Evolutionary conservation across 202 grass and related monocot species (phyloP).

Genomic region (Elaeis oleifera): DNA sequence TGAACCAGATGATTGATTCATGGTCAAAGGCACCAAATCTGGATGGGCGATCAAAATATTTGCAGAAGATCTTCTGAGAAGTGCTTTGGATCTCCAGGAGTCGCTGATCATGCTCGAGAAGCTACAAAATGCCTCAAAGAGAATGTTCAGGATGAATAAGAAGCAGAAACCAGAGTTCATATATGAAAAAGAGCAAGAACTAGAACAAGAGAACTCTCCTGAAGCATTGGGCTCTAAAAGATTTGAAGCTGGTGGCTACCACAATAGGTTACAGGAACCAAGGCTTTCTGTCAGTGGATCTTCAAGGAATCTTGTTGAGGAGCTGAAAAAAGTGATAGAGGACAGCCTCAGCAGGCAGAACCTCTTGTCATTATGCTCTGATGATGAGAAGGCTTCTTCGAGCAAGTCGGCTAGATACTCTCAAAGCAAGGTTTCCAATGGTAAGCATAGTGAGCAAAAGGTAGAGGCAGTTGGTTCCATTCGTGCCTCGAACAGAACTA

Average conservation of each 20-base stretch:
- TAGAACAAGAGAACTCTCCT: slow-evolving; percentile 5
- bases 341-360: slow-evolving; percentile 55
- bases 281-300: slow-evolving; percentile 1
- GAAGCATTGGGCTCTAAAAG: slow-evolving; percentile 27
- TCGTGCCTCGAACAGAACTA: slow-evolving; percentile 23
- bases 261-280: slow-evolving; percentile 14
- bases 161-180: slow-evolving; percentile 29
- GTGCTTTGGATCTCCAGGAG: slow-evolving; percentile 65
- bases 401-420: slow-evolving; percentile 33
- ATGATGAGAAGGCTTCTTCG: slow-evolving; percentile 38
- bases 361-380: slow-evolving; percentile 21
- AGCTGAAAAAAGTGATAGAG: slow-evolving; percentile 54
- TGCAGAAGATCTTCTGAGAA: slow-evolving; percentile 56
- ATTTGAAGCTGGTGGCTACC: slow-evolving; percentile 7
- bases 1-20: slow-evolving; percentile 9
- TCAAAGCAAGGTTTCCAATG: slow-evolving; percentile 8
- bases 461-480: slow-evolving; percentile 6
- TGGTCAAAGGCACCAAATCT: slow-evolving; percentile 15
- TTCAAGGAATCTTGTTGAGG: slow-evolving; percentile 27
- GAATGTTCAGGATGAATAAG: slow-evolving; percentile 24
- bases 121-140: slow-evolving; percentile 43
- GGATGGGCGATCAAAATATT: slow-evolving; percentile 36
- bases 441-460: slow-evolving; percentile 24
- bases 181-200: not conserved
- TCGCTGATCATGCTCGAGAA: slow-evolving; percentile 66